Base-by-base conservation (phyloP, 805 yeast genomes). In the Candida parachauliodes region DNA sequence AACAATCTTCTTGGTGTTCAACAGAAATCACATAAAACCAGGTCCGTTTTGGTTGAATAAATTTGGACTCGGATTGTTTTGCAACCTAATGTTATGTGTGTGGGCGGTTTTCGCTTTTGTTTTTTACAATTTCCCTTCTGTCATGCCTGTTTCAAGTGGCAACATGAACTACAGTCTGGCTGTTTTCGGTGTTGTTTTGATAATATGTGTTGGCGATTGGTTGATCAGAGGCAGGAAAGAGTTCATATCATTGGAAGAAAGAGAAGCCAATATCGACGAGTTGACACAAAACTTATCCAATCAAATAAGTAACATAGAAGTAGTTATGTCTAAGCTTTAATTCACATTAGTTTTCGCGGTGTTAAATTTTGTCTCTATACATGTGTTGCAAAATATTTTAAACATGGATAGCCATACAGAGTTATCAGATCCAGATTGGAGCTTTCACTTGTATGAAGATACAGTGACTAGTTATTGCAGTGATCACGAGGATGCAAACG, bases 161-260 rank as follows among this genome's bases (percentile, higher is more conserved):
- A 70, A 72, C 45, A 83, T 83, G 88, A 83, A 83, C 54, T 83
- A 83, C 46, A 78, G 79, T 9, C 55, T 74, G 24, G 83, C 24
- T 12, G 42, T 39, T 4, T 35, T 54, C 32, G 59, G 48, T 2
- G 77, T 77, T 8, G 71, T 64, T 50, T 50, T 66, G 4, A 9
- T 61, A 0, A 76, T 70, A 50, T 54, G 74, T 23, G 42, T 76
- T 1, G 39, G 65, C 4, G 79, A 79, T 51, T 81, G 87, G 87
- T 60, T 58, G 37, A 57, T 60, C 16, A 50, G 68, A 45, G 71
- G 68, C 3, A 56, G 50, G 28, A 20, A 35, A 24, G 44, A 42
- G 36, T 57, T 42, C 42, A 47, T 42, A 12, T 44, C 53, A 7
- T 24, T 44, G 3, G 57, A 53, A n/a, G 51, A 49, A 12, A 52